phyloP scores from a whole-genome alignment of 495 filamentous ascomycete genomes.

The Penicillium maclennaniae region DNA sequence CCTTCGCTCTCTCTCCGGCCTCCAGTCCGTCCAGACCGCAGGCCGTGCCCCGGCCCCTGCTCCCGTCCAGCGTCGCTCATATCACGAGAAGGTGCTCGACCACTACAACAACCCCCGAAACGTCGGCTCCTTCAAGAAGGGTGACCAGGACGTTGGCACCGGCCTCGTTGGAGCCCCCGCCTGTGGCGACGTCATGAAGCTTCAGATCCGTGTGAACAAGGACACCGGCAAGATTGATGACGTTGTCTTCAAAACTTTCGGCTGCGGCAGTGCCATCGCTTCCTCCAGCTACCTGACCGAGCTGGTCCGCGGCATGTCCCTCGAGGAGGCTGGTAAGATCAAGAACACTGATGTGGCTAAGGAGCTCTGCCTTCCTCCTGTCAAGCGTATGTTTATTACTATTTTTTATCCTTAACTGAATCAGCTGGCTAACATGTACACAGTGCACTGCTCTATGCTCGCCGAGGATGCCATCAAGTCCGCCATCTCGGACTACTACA shows the following conservation, averaged over 20 bases:
- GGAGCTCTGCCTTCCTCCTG: conserved; percentile 93
- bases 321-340: conserved; percentile 86
- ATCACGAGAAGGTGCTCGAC: conserved; percentile 78
- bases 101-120: conserved; percentile 93
- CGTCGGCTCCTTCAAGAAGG: conserved; percentile 88
- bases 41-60: conserved; percentile 26
- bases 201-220: conserved; percentile 96
- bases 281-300: conserved; percentile 88
- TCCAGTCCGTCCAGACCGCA: conserved; percentile 33
- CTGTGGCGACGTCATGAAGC: conserved; percentile 95
- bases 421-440: conserved; percentile 8
- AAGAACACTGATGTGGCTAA: conserved; percentile 97
- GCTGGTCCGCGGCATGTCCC: conserved; percentile 90
- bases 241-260: conserved; percentile 98
- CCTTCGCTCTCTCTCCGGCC: conserved; percentile 37
- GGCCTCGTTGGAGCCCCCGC: conserved; percentile 91
- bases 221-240: conserved; percentile 85
- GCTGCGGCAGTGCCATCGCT: conserved; percentile 93
- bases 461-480: conserved; percentile 99
- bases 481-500: conserved; percentile 97
- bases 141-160: conserved; percentile 84
- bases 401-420: not conserved
- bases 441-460: conserved; percentile 98
- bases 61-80: conserved; percentile 41
- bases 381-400: conserved; percentile 66